Percentiles rank a stretch among this genome's conserved stretches.
phyloP scores from a whole-genome alignment of 2,329 filamentous ascomycete species.

The Huntiella moniliformis region DNA sequence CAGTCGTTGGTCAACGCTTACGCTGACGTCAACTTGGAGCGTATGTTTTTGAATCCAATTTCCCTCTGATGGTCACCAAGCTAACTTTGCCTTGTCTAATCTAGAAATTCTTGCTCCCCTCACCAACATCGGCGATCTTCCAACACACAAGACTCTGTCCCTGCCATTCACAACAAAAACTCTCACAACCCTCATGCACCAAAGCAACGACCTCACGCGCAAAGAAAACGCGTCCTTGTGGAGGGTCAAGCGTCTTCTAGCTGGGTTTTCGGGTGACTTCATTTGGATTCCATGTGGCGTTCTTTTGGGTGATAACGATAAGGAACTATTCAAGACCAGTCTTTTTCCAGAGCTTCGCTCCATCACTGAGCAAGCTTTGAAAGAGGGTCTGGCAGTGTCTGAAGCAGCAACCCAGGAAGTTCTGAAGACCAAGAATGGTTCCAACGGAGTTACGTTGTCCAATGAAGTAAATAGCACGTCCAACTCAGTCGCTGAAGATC shows the following conservation, averaged over 20 bases:
- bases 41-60: conserved; percentile 26
- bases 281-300: conserved; percentile 44
- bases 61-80: not conserved
- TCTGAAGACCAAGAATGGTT: not conserved
- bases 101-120: conserved; percentile 57
- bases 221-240: conserved; percentile 56
- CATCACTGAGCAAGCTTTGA: conserved; percentile 13
- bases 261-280: conserved; percentile 55
- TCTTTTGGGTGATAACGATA: conserved; percentile 37
- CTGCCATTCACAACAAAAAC: conserved; percentile 57
- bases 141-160: conserved; percentile 55
- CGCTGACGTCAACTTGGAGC: conserved; percentile 48
- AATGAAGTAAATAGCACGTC: not conserved
- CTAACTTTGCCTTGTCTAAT: conserved; percentile 13
- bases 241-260: conserved; percentile 56
- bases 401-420: not conserved
- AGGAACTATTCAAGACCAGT: conserved; percentile 33
- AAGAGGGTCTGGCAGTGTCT: conserved; percentile 5
- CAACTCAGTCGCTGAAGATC: not conserved
- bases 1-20: conserved; percentile 61
- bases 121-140: conserved; percentile 54
- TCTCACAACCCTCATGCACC: conserved; percentile 48
- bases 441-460: not conserved
- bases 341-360: conserved; percentile 23
- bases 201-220: conserved; percentile 52